Percentiles rank a stretch among this genome's conserved stretches.
These are phyloP conservation scores for Aspergillus fijiensis DNA, from an alignment of 2,329 filamentous ascomycete species.

Conservation along the genomic window DNA sequence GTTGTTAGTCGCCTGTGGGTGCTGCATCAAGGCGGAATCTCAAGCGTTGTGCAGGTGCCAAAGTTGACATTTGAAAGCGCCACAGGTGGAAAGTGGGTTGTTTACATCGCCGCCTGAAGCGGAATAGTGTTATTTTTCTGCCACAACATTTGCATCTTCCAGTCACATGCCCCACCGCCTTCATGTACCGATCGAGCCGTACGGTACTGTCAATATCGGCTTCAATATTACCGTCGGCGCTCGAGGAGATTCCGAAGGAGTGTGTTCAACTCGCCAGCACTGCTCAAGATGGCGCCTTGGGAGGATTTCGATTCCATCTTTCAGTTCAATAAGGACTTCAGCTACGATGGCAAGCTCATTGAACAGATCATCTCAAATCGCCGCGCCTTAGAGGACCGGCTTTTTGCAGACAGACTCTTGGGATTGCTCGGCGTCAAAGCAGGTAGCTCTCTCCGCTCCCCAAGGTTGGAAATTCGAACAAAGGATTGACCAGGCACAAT, in stretches of 20 bases:
- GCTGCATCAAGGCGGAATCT: slow-evolving; percentile 30
- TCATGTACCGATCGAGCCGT: background rate
- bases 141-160: slow-evolving; percentile 28
- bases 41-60: slow-evolving; percentile 13
- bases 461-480: background rate
- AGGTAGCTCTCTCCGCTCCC: slow-evolving; percentile 49
- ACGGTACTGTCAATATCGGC: slow-evolving; percentile 16
- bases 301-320: slow-evolving; percentile 70
- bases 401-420: slow-evolving; percentile 79
- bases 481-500: slow-evolving; percentile 12
- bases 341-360: slow-evolving; percentile 61
- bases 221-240: background rate
- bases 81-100: slow-evolving; percentile 35
- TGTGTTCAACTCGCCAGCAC: slow-evolving; percentile 17
- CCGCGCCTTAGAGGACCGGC: slow-evolving; percentile 64
- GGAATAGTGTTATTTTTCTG: slow-evolving; percentile 36
- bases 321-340: slow-evolving; percentile 57
- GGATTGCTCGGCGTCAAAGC: slow-evolving; percentile 67
- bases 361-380: slow-evolving; percentile 66
- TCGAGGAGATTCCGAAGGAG: background rate
- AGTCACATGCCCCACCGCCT: slow-evolving; percentile 27
- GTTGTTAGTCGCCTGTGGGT: slow-evolving; percentile 17
- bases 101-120: slow-evolving; percentile 38
- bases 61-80: slow-evolving; percentile 17
- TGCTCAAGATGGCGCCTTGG: slow-evolving; percentile 47